Conservation (phyloP, 768 basidiomycete species). For the Boletus sensibilis region DNA sequence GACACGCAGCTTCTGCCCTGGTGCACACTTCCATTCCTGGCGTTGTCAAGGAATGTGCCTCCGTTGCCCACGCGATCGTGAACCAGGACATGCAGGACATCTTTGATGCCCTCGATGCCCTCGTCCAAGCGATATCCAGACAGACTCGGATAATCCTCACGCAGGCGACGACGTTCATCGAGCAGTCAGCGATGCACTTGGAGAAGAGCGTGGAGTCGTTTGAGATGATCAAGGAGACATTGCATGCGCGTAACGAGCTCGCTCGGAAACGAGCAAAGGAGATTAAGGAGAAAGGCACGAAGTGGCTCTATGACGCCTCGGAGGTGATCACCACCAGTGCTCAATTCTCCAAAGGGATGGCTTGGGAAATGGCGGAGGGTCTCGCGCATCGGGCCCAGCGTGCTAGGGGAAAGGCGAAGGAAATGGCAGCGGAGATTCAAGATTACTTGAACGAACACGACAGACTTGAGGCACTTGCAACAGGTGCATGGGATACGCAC, state of each 20-base stretch:
- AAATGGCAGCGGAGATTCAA: slow-evolving; percentile 39
- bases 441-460: slow-evolving; percentile 24
- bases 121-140: slow-evolving; percentile 48
- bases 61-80: slow-evolving; percentile 43
- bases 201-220: slow-evolving; percentile 40
- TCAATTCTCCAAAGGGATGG: slow-evolving; percentile 42
- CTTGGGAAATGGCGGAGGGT: slow-evolving; percentile 40
- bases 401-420: slow-evolving; percentile 47
- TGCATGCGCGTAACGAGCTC: slow-evolving; percentile 49
- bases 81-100: slow-evolving; percentile 56
- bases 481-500: slow-evolving; percentile 18
- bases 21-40: slow-evolving; percentile 48
- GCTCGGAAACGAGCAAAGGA: slow-evolving; percentile 55
- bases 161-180: slow-evolving; percentile 41
- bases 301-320: slow-evolving; percentile 44
- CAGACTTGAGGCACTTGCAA: slow-evolving; percentile 13
- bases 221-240: slow-evolving; percentile 37
- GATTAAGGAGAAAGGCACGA: slow-evolving; percentile 48
- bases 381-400: slow-evolving; percentile 38
- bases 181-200: slow-evolving; percentile 39
- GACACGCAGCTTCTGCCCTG: slow-evolving; percentile 18
- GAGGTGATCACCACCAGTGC: slow-evolving; percentile 44
- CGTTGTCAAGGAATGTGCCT: slow-evolving; percentile 47
- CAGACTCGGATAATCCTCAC: slow-evolving; percentile 36
- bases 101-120: slow-evolving; percentile 56